phyloP scores from a whole-genome alignment of 148 eudicot genomes.

The Oxyria digyna region DNA sequence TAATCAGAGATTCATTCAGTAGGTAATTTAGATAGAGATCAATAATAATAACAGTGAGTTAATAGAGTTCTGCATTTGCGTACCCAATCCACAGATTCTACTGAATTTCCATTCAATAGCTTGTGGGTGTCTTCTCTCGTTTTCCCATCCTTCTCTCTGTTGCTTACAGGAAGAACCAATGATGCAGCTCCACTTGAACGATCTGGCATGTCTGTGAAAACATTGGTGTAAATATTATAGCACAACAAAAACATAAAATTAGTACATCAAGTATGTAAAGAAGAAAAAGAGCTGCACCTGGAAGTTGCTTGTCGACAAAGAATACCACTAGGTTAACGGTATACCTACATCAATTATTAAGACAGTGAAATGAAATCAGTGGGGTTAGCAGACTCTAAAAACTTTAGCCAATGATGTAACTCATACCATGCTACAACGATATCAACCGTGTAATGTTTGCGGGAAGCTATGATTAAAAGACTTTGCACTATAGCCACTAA shows the following conservation, averaged over 20 bases:
- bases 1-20: not conserved
- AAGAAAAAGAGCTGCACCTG: slow-evolving; percentile 36
- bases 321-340: slow-evolving; percentile 88
- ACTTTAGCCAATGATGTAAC: not conserved
- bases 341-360: slow-evolving; percentile 65
- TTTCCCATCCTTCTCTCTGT: slow-evolving; percentile 50
- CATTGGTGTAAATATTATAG: not conserved
- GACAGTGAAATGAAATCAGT: not conserved
- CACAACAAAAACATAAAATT: not conserved
- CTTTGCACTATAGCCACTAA: slow-evolving; percentile 61
- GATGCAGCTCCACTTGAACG: slow-evolving; percentile 39
- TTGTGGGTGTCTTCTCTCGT: slow-evolving; percentile 76
- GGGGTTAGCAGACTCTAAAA: not conserved
- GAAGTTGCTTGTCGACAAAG: slow-evolving; percentile 70
- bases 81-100: slow-evolving; percentile 72
- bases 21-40: not conserved
- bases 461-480: slow-evolving; percentile 88
- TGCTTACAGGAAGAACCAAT: slow-evolving; percentile 52
- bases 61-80: not conserved
- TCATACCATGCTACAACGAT: slow-evolving; percentile 81
- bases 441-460: slow-evolving; percentile 95
- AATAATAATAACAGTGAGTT: not conserved
- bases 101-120: slow-evolving; percentile 58
- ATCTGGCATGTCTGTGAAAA: slow-evolving; percentile 70
- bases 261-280: not conserved